Base-by-base conservation (phyloP, 768 basidiomycete genomes). In the Paxillus involutus region DNA sequence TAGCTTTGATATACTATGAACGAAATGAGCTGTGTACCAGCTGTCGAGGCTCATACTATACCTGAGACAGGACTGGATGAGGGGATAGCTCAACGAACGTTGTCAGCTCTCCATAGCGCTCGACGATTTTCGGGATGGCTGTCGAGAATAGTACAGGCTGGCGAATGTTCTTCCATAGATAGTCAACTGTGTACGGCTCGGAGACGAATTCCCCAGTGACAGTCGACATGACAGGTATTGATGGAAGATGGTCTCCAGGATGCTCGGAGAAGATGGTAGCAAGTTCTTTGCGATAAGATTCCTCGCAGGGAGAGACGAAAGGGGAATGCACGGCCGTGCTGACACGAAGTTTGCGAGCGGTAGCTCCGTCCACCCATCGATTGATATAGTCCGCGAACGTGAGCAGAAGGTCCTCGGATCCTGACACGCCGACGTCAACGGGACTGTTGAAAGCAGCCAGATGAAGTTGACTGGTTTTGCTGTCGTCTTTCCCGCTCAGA, bases 391-490 rank as follows among this genome's bases (percentile, higher is more conserved):
- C 24, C 16, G 42, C 50, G n/a, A 37, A 42, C 8, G 42, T 29
- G 9, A 16, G 51, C 54, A 9, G 53, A 46, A 24, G 60, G 47
- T 53, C 56, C 1, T 78, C 66, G 7, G 58, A 54, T 1, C 78
- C 78, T 5, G 78, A 63, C 26, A 80, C 49, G 1, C 74, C 66
- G 17, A 79, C 63, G 8, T 77, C 72, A 9, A 65, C 55, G 2
- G 67, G 66, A 7, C 72, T 53, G 51, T 80, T 80, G 64, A 69
- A 75, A 55, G 76, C 77, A 0, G 68, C 77, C 26, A 80, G 60
- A n/a, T 76, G 73, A 24, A 77, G 56, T 14, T 44, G 43, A 21
- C 21, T 21, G 21, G 26, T 21, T 4, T 9, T 5, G 43, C 6
- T 29, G 19, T 64, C 47, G 26, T 53, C 63, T 8, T 51, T 30